Evolutionary conservation across 805 yeast species (phyloP), one percentile per base, ranked within the genome.

Genomic region (Ogataea pilisensis): DNA sequence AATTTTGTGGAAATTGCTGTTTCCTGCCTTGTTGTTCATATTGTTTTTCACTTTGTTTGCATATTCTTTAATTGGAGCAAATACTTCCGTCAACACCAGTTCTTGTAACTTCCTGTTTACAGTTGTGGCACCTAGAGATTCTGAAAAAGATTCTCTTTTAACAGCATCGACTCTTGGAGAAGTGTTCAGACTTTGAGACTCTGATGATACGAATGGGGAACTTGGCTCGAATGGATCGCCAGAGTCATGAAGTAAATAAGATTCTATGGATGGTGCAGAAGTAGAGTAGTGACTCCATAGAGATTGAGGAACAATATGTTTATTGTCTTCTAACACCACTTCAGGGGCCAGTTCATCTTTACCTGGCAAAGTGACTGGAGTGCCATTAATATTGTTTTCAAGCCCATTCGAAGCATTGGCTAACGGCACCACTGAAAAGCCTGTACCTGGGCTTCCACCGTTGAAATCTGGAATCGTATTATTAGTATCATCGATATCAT

Each of bases 291-390:
- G 78, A 44, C 72, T 72, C 78, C 88, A 76, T 46, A 87, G 61
- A 3, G 89, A 80, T 41, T 82, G 83, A 0, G 98, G 96, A 25
- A 91, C 82, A 41, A 91, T 90, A 61, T 91, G 99, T 43, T 78
- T 82, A 61, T 91, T 91, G 55, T 91, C 98, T 59, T 88, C 90
- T 26, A 91, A 70, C 2, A 85, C 80, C n/a, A 91, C 98, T 55
- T 88, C 96, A 3, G 91, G 85, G 9, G 78, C 50, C n/a, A 42
- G 19, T 25, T 39, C 48, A n/a, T 44, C 52, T 12, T 32, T 24
- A 4, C 37, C 14, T 13, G 28, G 27, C 12, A 26, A 14, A 4
- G 21, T 11, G 13, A 20, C 25, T 17, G 42, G 44, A 12, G 44
- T 37, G 17, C 22, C 25, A 24, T 16, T 14, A 4, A n/a, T 14